Base-by-base conservation (phyloP, 768 basidiomycete genomes). In the Lactarius psammicola region DNA sequence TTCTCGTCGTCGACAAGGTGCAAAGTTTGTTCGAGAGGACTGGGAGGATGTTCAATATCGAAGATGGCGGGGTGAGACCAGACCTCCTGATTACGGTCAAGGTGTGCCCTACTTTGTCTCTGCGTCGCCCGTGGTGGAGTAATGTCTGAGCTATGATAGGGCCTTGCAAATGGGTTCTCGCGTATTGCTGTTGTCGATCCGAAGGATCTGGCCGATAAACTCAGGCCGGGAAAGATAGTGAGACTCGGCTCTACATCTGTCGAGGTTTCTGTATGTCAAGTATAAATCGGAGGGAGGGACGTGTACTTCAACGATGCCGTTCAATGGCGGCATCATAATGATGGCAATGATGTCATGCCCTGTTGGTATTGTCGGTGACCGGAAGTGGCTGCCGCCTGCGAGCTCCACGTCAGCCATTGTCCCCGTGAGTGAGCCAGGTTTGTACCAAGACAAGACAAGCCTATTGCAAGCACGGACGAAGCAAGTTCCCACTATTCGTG, bases 31-130 rank as follows among this genome's bases (percentile, higher is more conserved):
- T 93, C 76, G 93, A 88, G 11, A 78, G 96, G 60, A 92, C 95
- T 2, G 95, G 95, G 8, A 86, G 84, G 71, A 83, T 85, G 75
- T 95, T 92, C 73, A 84, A 85, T n/a, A 84, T 92, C 63, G 87
- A 94, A 74, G 86, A 94, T 74, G 90, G 91, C 54, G 88, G 87
- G 2, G 89, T 97, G 63, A 81, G 82, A 67, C 95, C 96, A 2
- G 96, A 98, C 72, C 88, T 98, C 59, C 78, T 98, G 78, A 77
- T 90, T 62, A 87, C 92, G 68, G 96, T 95, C 34, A 98, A 98
- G 82, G 91, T 86, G 60, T 26, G 74, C 34, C 1, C 17, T 36
- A 17, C 13, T 36, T 18, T 26, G 13, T 42, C 40, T 36, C 34
- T 20, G 30, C 10, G n/a, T 51, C 38, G 49, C 46, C 7, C 38